Conservation (phyloP, 192 early-diverging fungal species). For the Coemansia sp. region DNA sequence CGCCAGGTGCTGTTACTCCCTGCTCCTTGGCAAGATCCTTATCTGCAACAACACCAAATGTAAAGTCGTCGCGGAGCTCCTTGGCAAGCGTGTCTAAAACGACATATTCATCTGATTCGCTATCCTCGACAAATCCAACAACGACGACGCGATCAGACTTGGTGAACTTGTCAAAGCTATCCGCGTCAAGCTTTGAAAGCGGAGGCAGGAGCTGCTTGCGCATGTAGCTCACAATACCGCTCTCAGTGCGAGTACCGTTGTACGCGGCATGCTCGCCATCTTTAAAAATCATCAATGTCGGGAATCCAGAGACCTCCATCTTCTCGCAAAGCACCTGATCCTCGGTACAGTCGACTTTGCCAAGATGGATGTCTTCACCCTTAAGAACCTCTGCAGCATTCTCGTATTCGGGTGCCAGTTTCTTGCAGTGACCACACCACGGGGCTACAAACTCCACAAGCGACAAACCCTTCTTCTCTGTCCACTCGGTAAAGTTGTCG, state of each 20-base stretch:
- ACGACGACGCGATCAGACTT: conserved; percentile 86
- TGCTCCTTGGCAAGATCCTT: conserved; percentile 58
- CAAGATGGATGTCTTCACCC: conserved; percentile 68
- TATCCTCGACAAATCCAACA: conserved; percentile 73
- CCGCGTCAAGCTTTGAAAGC: conserved; percentile 66
- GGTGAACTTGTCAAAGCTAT: conserved; percentile 73
- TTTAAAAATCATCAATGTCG: conserved; percentile 88
- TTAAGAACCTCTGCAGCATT: conserved; percentile 85
- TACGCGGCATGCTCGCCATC: conserved; percentile 70
- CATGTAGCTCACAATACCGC: conserved; percentile 89
- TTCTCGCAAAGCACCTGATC: conserved; percentile 81
- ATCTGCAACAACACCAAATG: conserved; percentile 80
- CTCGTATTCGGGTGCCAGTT: conserved; percentile 91
- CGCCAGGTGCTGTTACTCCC: conserved; percentile 59
- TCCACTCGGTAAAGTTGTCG: conserved; percentile 64
- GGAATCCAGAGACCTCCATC: conserved; percentile 84
- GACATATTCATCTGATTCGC: conserved; percentile 63
- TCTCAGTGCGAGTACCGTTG: conserved; percentile 83
- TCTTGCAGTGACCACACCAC: conserved; percentile 98
- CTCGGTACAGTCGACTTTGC: conserved; percentile 97
- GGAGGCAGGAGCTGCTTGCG: conserved; percentile 89
- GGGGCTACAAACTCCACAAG: conserved; percentile 96
- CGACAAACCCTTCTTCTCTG: conserved; percentile 65
- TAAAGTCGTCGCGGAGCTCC: conserved; percentile 77
- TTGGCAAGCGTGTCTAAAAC: conserved; percentile 71